Conservation (phyloP, 352 stramenopile genomes). For the Phytophthora rubi region DNA sequence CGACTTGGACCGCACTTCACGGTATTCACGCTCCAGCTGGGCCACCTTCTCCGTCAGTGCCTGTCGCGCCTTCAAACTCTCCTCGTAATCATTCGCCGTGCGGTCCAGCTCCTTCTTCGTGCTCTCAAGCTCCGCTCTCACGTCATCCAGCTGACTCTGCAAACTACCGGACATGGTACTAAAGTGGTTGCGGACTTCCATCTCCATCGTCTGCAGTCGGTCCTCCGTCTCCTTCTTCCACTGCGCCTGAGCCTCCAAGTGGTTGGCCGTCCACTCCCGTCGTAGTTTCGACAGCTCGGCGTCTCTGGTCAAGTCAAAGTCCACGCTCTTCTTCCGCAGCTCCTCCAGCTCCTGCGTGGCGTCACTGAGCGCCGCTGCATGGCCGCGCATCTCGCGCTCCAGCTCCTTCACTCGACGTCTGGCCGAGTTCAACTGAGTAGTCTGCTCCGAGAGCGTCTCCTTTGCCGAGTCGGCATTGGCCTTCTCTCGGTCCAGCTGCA, state of each 20-base stretch:
- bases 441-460: conserved; percentile 72
- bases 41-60: conserved; percentile 83
- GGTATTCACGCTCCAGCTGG: conserved; percentile 78
- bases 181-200: conserved; percentile 79
- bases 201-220: conserved; percentile 69
- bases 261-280: conserved; percentile 81
- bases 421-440: conserved; percentile 69
- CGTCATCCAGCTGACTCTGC: conserved; percentile 70
- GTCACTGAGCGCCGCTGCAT: conserved; percentile 57
- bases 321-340: conserved; percentile 71
- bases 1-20: conserved; percentile 74
- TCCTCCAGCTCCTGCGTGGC: conserved; percentile 72
- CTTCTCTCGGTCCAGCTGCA: conserved; percentile 66
- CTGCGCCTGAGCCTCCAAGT: conserved; percentile 71
- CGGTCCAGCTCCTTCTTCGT: conserved; percentile 80
- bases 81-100: conserved; percentile 83
- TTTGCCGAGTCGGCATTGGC: conserved; percentile 75
- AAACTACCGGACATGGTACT: conserved; percentile 57
- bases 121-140: conserved; percentile 63
- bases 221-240: conserved; percentile 86
- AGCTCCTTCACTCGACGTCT: conserved; percentile 74
- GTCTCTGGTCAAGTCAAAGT: conserved; percentile 78
- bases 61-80: conserved; percentile 77
- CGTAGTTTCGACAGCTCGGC: conserved; percentile 70
- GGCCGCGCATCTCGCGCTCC: conserved; percentile 68